Base-by-base conservation (phyloP, 2,329 filamentous ascomycete species). In the Ophiostoma tasmaniense region DNA sequence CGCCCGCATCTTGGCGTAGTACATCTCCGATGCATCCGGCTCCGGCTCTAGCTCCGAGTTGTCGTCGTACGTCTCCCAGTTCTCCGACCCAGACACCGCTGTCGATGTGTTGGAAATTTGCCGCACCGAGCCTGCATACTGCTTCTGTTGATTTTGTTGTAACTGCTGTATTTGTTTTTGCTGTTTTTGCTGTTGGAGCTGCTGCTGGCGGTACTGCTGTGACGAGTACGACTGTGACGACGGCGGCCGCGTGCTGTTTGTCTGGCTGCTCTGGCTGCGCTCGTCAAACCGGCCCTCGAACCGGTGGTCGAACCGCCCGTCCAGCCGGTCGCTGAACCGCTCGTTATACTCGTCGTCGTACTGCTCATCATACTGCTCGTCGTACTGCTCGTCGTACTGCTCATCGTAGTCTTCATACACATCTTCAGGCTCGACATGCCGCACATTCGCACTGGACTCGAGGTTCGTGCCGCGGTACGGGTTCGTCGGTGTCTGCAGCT, bases 1-100 rank as follows among this genome's bases (percentile, higher is more conserved):
- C 39, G 89, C 88, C 69, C 89, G 85, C 68, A 93, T 81, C 78
- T 91, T 92, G 72, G 91, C 90, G 75, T 92, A 92, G 78, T 96
- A 96, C 11, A 87, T 84, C 71, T 95, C 91, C 3, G 88, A 89
- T 0, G 85, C 86, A 76, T 97, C 93, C 30, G 84, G 83, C 74
- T 92, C 90, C 0, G 89, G 87, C 74, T 92, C 90, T 0, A 89
- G 87, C 75, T 92, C 89, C 71, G 90, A 92, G 73, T 85, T 87
- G 77, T 96, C 92, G 74, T 95, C 93, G 75, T 95, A 98, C 11
- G 93, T 97, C 79, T 98, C 94, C 94, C 94, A 98, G 77, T 98
- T 98, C 79, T 98, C 94, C 3, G 92, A 96, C 1, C 91, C 92
- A 5, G 91, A 92, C 33, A 90, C 84, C 28, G 84, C 84, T 1